These are phyloP conservation scores for Linderina pennispora DNA, from an alignment of 192 early-diverging fungal species.

Conservation along the genomic window DNA sequence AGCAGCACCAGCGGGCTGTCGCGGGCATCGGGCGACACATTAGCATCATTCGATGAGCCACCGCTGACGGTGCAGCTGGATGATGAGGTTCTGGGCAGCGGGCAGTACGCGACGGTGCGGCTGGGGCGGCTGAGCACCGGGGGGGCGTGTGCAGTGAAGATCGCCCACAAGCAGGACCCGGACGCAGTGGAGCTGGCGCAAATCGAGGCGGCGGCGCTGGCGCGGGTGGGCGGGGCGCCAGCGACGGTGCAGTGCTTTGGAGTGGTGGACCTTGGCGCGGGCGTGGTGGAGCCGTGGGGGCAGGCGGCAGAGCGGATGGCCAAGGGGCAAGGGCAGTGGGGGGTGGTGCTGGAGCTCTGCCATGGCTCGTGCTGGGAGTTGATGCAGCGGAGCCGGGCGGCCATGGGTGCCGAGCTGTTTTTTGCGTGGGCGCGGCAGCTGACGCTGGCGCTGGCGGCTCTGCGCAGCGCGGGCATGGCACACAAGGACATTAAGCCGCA, in stretches of 20 bases:
- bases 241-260: constrained; percentile 35
- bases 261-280: constrained; percentile 21
- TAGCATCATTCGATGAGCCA: constrained; percentile 6
- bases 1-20: constrained; percentile 1
- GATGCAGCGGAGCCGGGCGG: constrained; percentile 39
- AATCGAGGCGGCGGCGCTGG: constrained; percentile 40
- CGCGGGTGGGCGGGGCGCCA: constrained; percentile 24
- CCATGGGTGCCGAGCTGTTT: constrained; percentile 46
- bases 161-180: constrained; percentile 33
- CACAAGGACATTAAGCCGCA: constrained; percentile 61
- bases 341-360: constrained; percentile 53
- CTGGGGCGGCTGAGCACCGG: constrained; percentile 5
- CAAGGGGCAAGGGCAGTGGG: constrained; percentile 33
- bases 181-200: constrained; percentile 41
- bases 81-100: constrained; percentile 29
- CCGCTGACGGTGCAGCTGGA: constrained; percentile 16
- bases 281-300: constrained; percentile 20
- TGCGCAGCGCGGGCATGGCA: constrained; percentile 46
- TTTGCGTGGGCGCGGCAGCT: constrained; percentile 54
- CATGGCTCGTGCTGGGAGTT: constrained; percentile 53
- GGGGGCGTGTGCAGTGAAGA: constrained; percentile 32
- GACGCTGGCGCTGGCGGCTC: constrained; percentile 43
- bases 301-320: constrained; percentile 19
- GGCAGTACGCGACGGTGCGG: constrained; percentile 44
- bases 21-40: constrained; percentile 18